These are phyloP conservation scores for Colletotrichum spaethianum DNA, from an alignment of 2,329 filamentous ascomycete genomes.

Conservation along the genomic window DNA sequence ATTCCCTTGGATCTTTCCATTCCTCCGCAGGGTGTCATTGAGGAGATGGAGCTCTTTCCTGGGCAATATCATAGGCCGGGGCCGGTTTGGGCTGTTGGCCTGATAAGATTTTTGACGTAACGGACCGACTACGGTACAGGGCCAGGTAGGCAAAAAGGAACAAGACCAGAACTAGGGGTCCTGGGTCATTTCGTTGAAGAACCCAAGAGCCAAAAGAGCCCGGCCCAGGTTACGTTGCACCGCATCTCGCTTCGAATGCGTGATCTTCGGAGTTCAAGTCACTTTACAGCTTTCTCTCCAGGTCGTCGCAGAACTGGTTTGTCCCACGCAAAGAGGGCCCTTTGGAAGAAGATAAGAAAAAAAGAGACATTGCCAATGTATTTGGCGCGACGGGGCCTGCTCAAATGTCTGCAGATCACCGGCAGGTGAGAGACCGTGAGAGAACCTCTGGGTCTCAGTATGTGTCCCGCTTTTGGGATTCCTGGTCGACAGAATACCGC, in stretches of 20 bases:
- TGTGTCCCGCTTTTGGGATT: background rate
- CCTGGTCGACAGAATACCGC: background rate
- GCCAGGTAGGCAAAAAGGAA: background rate
- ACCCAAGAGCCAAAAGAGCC: constrained; percentile 23
- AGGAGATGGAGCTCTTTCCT: background rate
- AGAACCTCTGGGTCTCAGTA: background rate
- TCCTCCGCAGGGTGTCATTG: constrained; percentile 28
- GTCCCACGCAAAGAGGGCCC: background rate
- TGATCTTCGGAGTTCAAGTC: background rate
- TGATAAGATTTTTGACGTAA: background rate
- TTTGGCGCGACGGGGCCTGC: background rate
- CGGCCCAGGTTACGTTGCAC: constrained; percentile 30
- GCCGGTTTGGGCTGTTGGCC: background rate
- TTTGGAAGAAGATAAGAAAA: background rate
- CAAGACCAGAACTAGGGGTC: background rate
- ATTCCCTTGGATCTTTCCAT: constrained; percentile 20
- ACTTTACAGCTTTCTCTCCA: background rate
- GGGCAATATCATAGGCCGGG: constrained; percentile 10
- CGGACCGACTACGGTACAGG: constrained; percentile 3
- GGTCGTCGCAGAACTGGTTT: background rate
- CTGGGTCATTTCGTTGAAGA: constrained; percentile 7
- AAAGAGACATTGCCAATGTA: background rate
- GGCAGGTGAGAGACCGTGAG: background rate
- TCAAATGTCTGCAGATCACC: background rate
- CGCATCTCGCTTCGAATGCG: constrained; percentile 32